phyloP scores from a whole-genome alignment of 441 rosid species.

The Euphorbia schlechtendalii region DNA sequence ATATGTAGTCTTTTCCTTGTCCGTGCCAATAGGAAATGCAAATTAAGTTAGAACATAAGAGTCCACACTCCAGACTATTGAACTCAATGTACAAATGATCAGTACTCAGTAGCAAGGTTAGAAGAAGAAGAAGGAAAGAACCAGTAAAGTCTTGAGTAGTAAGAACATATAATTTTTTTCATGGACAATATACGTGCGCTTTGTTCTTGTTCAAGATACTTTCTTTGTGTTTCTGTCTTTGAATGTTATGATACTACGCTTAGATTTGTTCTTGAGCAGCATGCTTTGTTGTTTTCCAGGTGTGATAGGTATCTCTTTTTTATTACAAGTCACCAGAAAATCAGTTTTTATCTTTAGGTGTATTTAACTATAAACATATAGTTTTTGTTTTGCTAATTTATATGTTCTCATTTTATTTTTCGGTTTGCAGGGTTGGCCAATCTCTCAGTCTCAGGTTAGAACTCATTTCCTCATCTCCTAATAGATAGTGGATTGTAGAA shows the following conservation, averaged over 20 bases:
- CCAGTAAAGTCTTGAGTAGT: neutral
- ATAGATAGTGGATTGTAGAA: no score
- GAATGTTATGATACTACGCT: neutral
- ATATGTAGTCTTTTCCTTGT: no score
- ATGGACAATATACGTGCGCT: neutral
- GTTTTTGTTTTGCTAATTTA: neutral
- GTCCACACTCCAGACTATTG: neutral
- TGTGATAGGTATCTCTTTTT: no score
- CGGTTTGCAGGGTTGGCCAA: constrained; percentile 83
- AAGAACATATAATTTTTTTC: neutral
- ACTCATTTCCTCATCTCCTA: constrained; percentile 25
- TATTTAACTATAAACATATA: no score
- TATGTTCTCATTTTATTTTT: neutral
- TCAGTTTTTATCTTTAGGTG: no score
- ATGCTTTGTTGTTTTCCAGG: no score
- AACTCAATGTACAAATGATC: neutral
- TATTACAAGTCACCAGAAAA: no score
- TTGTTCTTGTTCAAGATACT: constrained; percentile 1
- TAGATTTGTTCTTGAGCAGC: neutral
- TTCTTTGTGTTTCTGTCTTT: neutral
- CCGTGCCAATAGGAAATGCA: neutral
- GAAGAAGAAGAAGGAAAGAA: neutral
- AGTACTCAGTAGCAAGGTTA: neutral
- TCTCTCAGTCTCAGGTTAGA: constrained; percentile 91
- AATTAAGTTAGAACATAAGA: neutral